Evolutionary conservation across 2,329 filamentous ascomycete species (phyloP).

Genomic region (Neonectria ditissima): DNA sequence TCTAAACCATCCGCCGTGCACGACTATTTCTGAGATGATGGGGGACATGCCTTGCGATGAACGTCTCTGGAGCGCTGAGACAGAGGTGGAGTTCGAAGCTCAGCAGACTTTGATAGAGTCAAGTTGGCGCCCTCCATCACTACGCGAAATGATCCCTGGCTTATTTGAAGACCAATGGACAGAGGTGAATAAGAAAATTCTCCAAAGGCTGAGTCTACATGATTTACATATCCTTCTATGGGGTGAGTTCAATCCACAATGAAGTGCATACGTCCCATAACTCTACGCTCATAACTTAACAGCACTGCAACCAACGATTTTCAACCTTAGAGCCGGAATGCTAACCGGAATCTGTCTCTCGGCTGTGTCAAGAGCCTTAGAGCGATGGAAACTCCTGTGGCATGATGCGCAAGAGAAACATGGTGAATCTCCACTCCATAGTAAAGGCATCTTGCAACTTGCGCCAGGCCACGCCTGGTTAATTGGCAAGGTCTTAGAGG

Average conservation of each 20-base stretch:
- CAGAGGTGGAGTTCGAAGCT: conserved; percentile 12
- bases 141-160: conserved; percentile 4
- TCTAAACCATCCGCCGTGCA: conserved; percentile 29
- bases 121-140: not conserved
- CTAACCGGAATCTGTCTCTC: not conserved
- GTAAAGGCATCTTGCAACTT: conserved; percentile 20
- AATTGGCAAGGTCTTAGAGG: conserved; percentile 9
- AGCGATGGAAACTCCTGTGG: conserved; percentile 33
- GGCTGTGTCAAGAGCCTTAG: conserved; percentile 5
- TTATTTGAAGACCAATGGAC: conserved; percentile 25
- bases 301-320: conserved; percentile 18
- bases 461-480: conserved; percentile 17
- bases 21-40: conserved; percentile 27
- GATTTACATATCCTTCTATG: conserved; percentile 14
- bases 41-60: conserved; percentile 26
- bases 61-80: conserved; percentile 28
- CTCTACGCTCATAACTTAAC: not conserved
- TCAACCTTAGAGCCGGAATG: conserved; percentile 24
- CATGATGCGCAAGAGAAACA: not conserved
- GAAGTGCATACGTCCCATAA: not conserved
- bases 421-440: not conserved
- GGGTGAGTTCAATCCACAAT: conserved; percentile 2
- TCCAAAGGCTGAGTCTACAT: not conserved
- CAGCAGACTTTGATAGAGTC: rapidly evolving
- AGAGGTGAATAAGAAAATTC: not conserved